Evolutionary conservation across 176 grass and related monocot species (phyloP).

Genomic region (Ensete ventricosum): DNA sequence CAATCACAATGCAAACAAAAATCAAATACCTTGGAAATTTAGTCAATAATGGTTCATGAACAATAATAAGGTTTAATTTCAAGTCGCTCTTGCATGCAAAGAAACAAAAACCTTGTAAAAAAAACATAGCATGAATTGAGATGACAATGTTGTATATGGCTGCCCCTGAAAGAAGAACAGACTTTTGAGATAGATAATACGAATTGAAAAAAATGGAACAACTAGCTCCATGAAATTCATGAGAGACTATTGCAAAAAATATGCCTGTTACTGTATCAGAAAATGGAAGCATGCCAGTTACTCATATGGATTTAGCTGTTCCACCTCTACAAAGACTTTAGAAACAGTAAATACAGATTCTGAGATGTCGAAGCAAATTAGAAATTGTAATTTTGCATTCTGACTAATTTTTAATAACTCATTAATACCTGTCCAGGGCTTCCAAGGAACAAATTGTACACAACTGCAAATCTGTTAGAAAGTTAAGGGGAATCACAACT

Average conservation of each 20-base stretch:
- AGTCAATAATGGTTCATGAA: background rate
- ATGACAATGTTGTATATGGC: background rate
- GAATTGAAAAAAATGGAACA: background rate
- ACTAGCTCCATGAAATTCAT: background rate
- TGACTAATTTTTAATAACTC: background rate
- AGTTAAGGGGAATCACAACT: constrained; percentile 5
- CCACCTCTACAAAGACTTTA: constrained; percentile 5
- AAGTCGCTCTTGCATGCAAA: background rate
- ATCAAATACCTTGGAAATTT: background rate
- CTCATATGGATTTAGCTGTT: constrained; percentile 7
- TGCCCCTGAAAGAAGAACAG: background rate
- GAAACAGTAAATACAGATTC: background rate
- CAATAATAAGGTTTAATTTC: background rate
- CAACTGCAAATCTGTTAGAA: constrained; percentile 71
- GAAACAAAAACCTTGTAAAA: background rate
- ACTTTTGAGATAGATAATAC: background rate
- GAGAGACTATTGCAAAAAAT: too few species aligned
- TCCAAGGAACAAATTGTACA: constrained; percentile 83
- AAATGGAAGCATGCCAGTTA: background rate
- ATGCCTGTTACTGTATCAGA: too few species aligned
- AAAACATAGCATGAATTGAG: background rate
- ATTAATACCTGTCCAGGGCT: constrained; percentile 78
- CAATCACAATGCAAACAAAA: background rate
- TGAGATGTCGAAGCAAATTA: background rate
- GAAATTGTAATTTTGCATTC: background rate